Percentiles rank a stretch among this genome's conserved stretches.
These are phyloP conservation scores for Phytophthora sp. DNA, from an alignment of 352 stramenopile species.

Conservation along the genomic window DNA sequence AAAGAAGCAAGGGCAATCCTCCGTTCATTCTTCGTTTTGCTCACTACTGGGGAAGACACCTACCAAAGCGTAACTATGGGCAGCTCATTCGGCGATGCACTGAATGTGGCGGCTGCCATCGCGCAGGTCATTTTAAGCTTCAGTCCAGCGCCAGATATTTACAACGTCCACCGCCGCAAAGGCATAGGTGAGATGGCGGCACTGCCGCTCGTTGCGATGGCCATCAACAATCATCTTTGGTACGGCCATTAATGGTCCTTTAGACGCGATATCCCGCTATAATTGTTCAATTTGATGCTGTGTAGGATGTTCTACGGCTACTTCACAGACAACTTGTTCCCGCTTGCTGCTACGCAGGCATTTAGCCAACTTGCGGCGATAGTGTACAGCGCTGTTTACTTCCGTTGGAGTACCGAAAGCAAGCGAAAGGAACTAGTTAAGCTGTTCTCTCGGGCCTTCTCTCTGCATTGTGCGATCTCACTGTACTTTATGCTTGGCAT, in stretches of 20 bases:
- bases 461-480: slow-evolving; percentile 1
- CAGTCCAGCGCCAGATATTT: slow-evolving; percentile 21
- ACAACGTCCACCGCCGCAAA: slow-evolving; percentile 17
- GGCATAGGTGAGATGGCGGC: slow-evolving; percentile 26
- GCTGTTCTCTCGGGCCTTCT: slow-evolving; percentile 1
- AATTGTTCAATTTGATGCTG: neutral
- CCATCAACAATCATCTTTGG: slow-evolving; percentile 37
- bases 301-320: slow-evolving; percentile 28
- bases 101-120: slow-evolving; percentile 17
- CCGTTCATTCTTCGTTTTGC: slow-evolving; percentile 1
- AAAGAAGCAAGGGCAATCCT: too few species aligned
- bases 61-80: neutral
- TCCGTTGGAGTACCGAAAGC: neutral
- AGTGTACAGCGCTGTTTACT: slow-evolving; percentile 18
- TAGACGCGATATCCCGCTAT: neutral
- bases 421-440: slow-evolving; percentile 10
- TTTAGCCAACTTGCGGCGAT: slow-evolving; percentile 9
- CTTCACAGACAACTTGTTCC: slow-evolving; percentile 18
- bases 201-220: slow-evolving; percentile 36
- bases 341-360: slow-evolving; percentile 9
- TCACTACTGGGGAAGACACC: neutral
- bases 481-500: slow-evolving; percentile 9
- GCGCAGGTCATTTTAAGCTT: slow-evolving; percentile 25
- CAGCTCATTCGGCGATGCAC: neutral
- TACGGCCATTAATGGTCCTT: too few species aligned